Evolutionary conservation across 2,329 filamentous ascomycete genomes (phyloP).

Genomic region (Fonsecaea pugnacius): DNA sequence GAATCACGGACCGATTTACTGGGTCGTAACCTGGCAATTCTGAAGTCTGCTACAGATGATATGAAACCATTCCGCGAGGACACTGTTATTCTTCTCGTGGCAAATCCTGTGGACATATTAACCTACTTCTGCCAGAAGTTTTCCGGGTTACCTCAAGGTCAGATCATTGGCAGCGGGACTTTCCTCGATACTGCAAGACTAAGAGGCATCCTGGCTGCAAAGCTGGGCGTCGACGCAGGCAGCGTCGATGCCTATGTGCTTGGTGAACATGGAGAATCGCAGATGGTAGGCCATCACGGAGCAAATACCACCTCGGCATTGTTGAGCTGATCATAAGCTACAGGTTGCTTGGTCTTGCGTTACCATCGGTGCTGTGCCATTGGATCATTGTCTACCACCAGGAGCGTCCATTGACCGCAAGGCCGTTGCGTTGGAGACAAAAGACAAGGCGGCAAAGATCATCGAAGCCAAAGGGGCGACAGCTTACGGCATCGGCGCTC

Average conservation of each 20-base stretch:
- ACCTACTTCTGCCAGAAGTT: conserved; percentile 56
- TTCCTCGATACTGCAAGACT: conserved; percentile 59
- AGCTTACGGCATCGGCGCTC: conserved; percentile 56
- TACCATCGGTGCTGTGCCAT: conserved; percentile 49
- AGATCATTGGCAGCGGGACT: conserved; percentile 60
- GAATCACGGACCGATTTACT: conserved; percentile 54
- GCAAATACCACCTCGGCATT: background rate
- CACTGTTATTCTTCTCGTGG: conserved; percentile 57
- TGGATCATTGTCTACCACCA: conserved; percentile 43
- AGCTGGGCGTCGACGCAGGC: conserved; percentile 39
- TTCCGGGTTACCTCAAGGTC: conserved; percentile 53
- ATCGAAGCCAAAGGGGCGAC: conserved; percentile 57
- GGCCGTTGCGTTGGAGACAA: conserved; percentile 52
- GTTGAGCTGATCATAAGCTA: conserved; percentile 8
- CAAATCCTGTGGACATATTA: conserved; percentile 61
- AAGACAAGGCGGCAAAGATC: conserved; percentile 54
- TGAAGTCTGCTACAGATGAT: conserved; percentile 52
- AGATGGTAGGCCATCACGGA: conserved; percentile 44
- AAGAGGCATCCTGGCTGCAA: conserved; percentile 31
- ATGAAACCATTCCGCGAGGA: conserved; percentile 56
- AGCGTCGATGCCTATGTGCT: conserved; percentile 52
- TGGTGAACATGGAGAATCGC: conserved; percentile 56
- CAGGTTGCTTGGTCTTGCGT: conserved; percentile 53
- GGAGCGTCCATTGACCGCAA: conserved; percentile 39
- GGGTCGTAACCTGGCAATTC: conserved; percentile 55